Conservation (phyloP, 140 eudicot genomes). For the Ambrosia hybrid region DNA sequence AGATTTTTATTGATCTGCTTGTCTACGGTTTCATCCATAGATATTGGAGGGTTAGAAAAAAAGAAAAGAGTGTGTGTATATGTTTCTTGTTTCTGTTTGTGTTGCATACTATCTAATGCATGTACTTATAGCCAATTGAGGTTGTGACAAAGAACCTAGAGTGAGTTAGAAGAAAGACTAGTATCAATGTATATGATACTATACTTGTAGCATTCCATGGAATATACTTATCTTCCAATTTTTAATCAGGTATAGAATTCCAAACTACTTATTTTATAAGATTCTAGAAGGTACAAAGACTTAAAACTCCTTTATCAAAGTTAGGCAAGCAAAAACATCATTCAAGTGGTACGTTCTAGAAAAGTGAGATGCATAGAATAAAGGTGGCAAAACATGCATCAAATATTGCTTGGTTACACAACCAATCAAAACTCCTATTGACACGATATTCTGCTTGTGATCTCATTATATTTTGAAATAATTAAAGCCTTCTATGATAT, state of each 20-base stretch:
- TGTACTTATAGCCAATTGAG: conserved; percentile 2
- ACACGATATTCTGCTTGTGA: neutral
- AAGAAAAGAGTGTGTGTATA: neutral
- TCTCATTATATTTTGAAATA: neutral
- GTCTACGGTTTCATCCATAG: conserved; percentile 3
- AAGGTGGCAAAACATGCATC: neutral
- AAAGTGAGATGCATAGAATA: too few species aligned
- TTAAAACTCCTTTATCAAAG: neutral
- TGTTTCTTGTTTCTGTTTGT: neutral
- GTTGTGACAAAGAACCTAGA: conserved; percentile 3
- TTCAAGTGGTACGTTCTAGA: too few species aligned
- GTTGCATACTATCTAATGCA: neutral
- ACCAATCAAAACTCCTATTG: neutral
- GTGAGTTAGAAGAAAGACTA: neutral
- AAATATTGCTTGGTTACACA: neutral
- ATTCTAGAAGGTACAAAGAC: neutral
- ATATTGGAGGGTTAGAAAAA: neutral
- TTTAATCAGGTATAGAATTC: conserved; percentile 21
- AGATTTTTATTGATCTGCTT: neutral
- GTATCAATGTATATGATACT: neutral
- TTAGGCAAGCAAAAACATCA: too few species aligned
- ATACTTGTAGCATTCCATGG: conserved; percentile 9
- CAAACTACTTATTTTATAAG: conserved; percentile 15
- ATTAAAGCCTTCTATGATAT: neutral
- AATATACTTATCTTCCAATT: conserved; percentile 1